Conservation (phyloP, 129 eudicot species). For the Glebionis coronaria region DNA sequence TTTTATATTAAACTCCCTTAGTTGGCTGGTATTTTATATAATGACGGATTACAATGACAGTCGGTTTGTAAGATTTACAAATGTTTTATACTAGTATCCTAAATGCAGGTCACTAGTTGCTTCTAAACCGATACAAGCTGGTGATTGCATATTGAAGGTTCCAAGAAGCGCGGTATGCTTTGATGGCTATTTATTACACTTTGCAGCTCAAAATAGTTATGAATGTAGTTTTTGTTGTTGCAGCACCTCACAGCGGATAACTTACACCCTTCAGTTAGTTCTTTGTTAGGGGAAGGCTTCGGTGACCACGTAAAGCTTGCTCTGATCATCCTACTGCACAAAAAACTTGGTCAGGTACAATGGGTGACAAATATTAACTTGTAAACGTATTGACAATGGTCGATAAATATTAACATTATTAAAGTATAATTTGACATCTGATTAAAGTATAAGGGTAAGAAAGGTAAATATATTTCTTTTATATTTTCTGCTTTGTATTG, state of each 20-base stretch:
- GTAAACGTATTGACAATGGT: too few species aligned
- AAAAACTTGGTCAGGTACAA: slow-evolving; percentile 60
- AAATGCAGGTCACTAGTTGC: slow-evolving; percentile 61
- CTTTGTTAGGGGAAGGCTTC: slow-evolving; percentile 45
- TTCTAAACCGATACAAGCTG: slow-evolving; percentile 46
- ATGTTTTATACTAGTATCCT: too few species aligned
- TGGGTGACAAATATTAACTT: not conserved
- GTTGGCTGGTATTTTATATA: too few species aligned
- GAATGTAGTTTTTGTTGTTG: not conserved
- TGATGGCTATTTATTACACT: not conserved
- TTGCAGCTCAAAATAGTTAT: slow-evolving; percentile 2
- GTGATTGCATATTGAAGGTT: slow-evolving; percentile 70
- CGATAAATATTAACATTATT: too few species aligned
- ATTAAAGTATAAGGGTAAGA: too few species aligned
- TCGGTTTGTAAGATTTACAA: too few species aligned
- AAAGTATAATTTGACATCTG: too few species aligned
- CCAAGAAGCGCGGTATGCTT: slow-evolving; percentile 60
- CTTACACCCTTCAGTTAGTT: slow-evolving; percentile 46
- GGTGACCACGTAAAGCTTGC: slow-evolving; percentile 68
- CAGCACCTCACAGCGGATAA: slow-evolving; percentile 84
- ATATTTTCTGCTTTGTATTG: too few species aligned
- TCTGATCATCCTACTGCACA: slow-evolving; percentile 58
- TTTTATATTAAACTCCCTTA: too few species aligned
- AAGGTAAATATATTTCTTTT: too few species aligned
- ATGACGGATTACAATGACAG: too few species aligned